Base-by-base conservation (phyloP, 1,284 basidiomycete species). In the Dichomitus squalens region DNA sequence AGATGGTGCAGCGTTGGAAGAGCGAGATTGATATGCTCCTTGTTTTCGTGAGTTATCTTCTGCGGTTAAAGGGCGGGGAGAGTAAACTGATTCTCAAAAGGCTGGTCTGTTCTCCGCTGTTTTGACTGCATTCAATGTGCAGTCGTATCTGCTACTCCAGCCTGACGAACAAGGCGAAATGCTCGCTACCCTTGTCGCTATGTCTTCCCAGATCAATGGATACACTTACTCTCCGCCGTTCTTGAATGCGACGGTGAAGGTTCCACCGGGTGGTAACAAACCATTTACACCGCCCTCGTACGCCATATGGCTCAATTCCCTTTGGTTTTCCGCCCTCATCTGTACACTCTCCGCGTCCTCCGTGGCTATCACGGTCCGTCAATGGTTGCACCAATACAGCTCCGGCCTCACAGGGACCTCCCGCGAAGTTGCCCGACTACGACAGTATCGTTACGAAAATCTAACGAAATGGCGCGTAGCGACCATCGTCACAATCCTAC, bases 281-380 rank as follows among this genome's bases (percentile, higher is more conserved):
- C n/a, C n/a, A n/a, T 58, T 50, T 41, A 7, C 36, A 7, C 43
- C 38, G 0, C 59, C 56, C 14, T 12, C 14, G 23, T 59, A 36
- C n/a, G 57, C 57, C 2, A 20, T 65, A 8, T 62, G 64, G 52
- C 55, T 65, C 57, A 65, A 66, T 29, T 31, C 34, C 6, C 43
- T 57, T 4, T 57, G 55, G 49, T 57, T 57, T 43, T 38, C 49
- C 9, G 27, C 38, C 11, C 43, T 57, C 14, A 29, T 57, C 4
- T 51, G 43, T 36, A 51, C 49, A 14, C 55, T 57, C 16, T 51
- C 41, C 14, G 49, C 55, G 12, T 49, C 55, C 18, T 52, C 49
- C 21, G 20, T 57, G 9, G 55, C 49, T 3, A 41, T 57, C 23
- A 34, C 47, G 43, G 55, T 52, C 21, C 43, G 43, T 31, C 55